Percentiles rank a stretch among this genome's conserved stretches.
phyloP scores from a whole-genome alignment of 495 filamentous ascomycete genomes.

The Beverwykella pulmonaria region DNA sequence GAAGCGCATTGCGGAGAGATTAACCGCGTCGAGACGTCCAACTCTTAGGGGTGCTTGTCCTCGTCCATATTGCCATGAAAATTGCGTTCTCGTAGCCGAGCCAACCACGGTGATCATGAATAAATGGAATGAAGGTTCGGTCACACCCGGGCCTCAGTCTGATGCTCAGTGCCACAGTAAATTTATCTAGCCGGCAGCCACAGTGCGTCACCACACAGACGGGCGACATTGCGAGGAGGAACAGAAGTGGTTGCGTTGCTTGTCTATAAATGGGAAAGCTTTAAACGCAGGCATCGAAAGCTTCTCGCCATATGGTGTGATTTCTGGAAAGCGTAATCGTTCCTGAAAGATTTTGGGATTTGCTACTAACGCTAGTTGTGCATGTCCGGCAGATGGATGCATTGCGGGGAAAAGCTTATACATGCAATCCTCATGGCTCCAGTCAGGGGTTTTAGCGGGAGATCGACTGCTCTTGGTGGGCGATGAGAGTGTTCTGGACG shows the following conservation, averaged over 20 bases:
- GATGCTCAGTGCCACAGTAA: slow-evolving; percentile 25
- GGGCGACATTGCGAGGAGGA: background rate
- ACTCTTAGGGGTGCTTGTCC: slow-evolving; percentile 11
- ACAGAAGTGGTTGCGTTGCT: background rate
- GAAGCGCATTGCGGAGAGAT: slow-evolving; percentile 29
- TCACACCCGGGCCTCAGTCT: slow-evolving; percentile 25
- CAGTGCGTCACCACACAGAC: slow-evolving; percentile 4
- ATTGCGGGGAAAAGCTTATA: slow-evolving; percentile 39
- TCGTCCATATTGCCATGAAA: slow-evolving; percentile 28
- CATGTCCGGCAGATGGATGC: slow-evolving; percentile 35
- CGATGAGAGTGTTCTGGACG: slow-evolving; percentile 30
- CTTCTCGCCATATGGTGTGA: background rate
- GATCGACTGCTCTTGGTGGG: slow-evolving; percentile 21
- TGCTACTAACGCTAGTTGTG: slow-evolving; percentile 17
- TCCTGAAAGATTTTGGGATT: slow-evolving; percentile 18
- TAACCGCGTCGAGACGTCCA: slow-evolving; percentile 25
- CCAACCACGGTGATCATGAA: slow-evolving; percentile 8
- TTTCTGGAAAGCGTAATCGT: background rate
- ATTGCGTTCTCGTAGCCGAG: slow-evolving; percentile 24
- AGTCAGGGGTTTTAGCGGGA: slow-evolving; percentile 23
- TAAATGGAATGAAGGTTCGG: slow-evolving; percentile 27
- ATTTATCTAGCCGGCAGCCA: slow-evolving; percentile 5
- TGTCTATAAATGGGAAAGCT: background rate
- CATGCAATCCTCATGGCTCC: slow-evolving; percentile 5
- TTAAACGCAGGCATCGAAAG: background rate